phyloP scores from a whole-genome alignment of 331 rosid genomes.

The Acacia concinna region DNA sequence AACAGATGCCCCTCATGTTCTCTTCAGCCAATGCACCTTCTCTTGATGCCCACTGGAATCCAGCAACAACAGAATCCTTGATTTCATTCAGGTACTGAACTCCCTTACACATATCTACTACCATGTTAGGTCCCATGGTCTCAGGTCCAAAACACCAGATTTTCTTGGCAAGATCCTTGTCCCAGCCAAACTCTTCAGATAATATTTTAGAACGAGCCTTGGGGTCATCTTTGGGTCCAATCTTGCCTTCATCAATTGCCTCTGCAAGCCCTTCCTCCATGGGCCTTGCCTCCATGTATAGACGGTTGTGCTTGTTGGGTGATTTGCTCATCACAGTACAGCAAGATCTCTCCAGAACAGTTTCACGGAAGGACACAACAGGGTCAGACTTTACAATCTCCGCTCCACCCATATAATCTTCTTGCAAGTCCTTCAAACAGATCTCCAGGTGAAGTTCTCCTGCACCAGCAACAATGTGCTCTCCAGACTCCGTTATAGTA shows the following conservation, averaged over 20 bases:
- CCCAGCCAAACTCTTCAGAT: constrained; percentile 80
- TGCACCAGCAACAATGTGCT: constrained; percentile 17
- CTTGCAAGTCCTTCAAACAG: constrained; percentile 70
- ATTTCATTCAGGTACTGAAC: constrained; percentile 46
- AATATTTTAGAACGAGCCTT: constrained; percentile 66
- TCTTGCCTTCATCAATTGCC: constrained; percentile 86
- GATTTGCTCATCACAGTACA: constrained; percentile 92
- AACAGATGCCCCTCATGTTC: constrained; percentile 51
- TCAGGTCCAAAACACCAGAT: constrained; percentile 20
- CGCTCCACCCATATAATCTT: constrained; percentile 40
- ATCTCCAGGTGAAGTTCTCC: constrained; percentile 70
- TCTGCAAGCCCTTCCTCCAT: constrained; percentile 80
- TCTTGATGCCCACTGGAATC: constrained; percentile 64
- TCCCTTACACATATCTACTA: constrained; percentile 8
- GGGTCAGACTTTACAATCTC: constrained; percentile 36
- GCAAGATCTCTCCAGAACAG: constrained; percentile 67
- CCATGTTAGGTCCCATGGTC: constrained; percentile 7
- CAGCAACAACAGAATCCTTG: constrained; percentile 76
- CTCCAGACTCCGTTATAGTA: not conserved
- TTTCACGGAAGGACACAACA: constrained; percentile 67
- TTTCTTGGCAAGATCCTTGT: constrained; percentile 43
- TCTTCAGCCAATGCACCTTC: constrained; percentile 62
- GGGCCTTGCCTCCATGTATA: constrained; percentile 85
- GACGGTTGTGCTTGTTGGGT: constrained; percentile 40
- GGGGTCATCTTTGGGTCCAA: constrained; percentile 59